A percentile compares a stretch with the other conserved stretches of the same genome.
These are phyloP conservation scores for Leishmania tropica DNA, from an alignment of 208 protist genomes.

Conservation along the genomic window DNA sequence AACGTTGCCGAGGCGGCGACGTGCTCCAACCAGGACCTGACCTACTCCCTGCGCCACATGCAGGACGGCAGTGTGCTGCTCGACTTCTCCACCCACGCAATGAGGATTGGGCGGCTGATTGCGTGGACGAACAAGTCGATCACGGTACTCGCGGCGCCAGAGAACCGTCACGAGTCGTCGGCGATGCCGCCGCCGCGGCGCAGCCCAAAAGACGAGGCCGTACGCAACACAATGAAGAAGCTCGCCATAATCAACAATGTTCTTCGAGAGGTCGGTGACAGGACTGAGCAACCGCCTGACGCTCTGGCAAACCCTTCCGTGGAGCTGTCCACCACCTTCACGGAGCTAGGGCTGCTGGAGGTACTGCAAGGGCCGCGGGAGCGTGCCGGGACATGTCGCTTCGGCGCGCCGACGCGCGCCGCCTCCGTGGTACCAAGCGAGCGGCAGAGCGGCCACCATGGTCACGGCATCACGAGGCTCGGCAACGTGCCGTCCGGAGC, in stretches of 20 bases:
- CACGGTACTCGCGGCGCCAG: constrained; percentile 55
- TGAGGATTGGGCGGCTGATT: constrained; percentile 61
- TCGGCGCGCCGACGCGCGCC: neutral
- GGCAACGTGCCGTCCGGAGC: neutral
- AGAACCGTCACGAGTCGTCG: constrained; percentile 38
- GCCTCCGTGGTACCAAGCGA: neutral
- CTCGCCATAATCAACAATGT: constrained; percentile 64
- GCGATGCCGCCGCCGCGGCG: constrained; percentile 60
- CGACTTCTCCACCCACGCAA: constrained; percentile 58
- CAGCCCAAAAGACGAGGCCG: constrained; percentile 39
- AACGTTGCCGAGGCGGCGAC: constrained; percentile 62
- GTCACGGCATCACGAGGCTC: neutral
- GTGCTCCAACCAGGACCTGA: constrained; percentile 62
- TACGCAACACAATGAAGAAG: constrained; percentile 53
- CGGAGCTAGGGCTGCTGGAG: constrained; percentile 60
- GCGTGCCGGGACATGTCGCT: neutral
- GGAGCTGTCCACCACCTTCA: constrained; percentile 63
- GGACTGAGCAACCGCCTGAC: constrained; percentile 17
- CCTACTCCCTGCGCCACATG: constrained; percentile 68
- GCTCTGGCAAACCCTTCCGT: constrained; percentile 30
- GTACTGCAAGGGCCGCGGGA: constrained; percentile 15
- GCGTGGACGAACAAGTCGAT: constrained; percentile 60
- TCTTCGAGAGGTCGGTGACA: constrained; percentile 32
- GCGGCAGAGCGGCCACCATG: neutral
- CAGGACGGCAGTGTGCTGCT: constrained; percentile 63